Conservation (phyloP, 257 asterid genomes). For the Solanum bulbocastanum region DNA sequence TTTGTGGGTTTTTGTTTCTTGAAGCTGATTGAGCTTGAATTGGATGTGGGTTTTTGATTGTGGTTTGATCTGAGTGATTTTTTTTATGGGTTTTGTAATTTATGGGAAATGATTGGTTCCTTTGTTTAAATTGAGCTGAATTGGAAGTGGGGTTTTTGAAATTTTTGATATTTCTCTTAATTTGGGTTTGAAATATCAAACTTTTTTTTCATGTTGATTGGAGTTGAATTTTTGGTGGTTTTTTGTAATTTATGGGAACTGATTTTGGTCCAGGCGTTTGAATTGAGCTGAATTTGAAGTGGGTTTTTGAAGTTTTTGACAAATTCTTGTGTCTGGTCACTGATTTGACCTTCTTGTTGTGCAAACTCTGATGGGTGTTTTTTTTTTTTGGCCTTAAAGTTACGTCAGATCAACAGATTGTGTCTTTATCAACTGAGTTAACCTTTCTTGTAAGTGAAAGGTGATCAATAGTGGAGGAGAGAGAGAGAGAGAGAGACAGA, state of each 20-base stretch:
- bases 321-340: neutral
- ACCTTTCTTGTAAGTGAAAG: constrained; percentile 2
- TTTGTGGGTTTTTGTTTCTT: neutral
- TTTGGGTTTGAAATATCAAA: neutral
- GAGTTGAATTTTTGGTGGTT: neutral
- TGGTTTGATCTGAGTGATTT: neutral
- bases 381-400: neutral
- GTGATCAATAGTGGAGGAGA: neutral
- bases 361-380: neutral
- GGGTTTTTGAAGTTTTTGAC: neutral
- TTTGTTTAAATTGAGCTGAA: neutral
- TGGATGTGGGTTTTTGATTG: neutral
- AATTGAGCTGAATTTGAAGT: neutral
- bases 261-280: neutral
- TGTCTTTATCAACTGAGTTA: neutral
- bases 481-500: neutral
- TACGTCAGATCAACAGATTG: neutral
- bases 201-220: neutral
- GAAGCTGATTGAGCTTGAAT: neutral
- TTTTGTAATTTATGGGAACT: neutral
- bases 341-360: neutral
- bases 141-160: neutral
- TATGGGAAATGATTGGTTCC: neutral
- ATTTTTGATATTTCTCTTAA: neutral
- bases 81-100: neutral